Conservation (phyloP, 1,139 yeast genomes). For the Yamadazyma triangularis region DNA sequence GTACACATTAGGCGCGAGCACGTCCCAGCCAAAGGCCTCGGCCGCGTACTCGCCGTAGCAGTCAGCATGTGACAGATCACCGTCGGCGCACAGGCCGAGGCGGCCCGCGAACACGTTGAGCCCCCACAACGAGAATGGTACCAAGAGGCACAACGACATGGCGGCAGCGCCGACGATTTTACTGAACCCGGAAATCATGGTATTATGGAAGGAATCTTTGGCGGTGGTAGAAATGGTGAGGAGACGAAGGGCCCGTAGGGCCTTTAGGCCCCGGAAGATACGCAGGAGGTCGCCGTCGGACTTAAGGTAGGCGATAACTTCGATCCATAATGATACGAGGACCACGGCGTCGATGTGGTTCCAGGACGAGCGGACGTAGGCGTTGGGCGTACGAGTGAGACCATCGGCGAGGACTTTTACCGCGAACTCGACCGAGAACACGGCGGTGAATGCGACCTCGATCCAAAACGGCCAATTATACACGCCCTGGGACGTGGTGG, state of each 20-base stretch:
- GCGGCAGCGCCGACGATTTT: slow-evolving; percentile 74
- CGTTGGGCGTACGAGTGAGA: slow-evolving; percentile 73
- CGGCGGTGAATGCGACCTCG: slow-evolving; percentile 57
- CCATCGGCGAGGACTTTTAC: slow-evolving; percentile 88
- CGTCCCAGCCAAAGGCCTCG: slow-evolving; percentile 70
- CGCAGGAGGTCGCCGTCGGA: slow-evolving; percentile 57
- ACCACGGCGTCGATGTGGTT: slow-evolving; percentile 75
- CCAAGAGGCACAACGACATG: slow-evolving; percentile 67
- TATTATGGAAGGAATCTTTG: slow-evolving; percentile 72
- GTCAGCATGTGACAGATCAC: slow-evolving; percentile 23
- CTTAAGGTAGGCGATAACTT: slow-evolving; percentile 57
- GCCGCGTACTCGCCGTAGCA: slow-evolving; percentile 64
- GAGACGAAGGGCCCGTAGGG: slow-evolving; percentile 79
- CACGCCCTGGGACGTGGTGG: slow-evolving; percentile 19
- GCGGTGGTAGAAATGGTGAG: slow-evolving; percentile 78
- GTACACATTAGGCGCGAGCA: slow-evolving; percentile 70
- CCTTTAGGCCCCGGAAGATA: slow-evolving; percentile 77
- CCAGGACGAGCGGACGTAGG: slow-evolving; percentile 82
- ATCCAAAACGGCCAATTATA: slow-evolving; percentile 61
- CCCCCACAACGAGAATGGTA: slow-evolving; percentile 94
- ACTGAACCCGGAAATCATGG: slow-evolving; percentile 74
- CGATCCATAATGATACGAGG: slow-evolving; percentile 74
- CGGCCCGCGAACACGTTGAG: slow-evolving; percentile 72
- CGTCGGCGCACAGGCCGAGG: slow-evolving; percentile 71
- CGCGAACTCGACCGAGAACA: slow-evolving; percentile 68